A percentile compares a stretch with the other conserved stretches of the same genome.
phyloP scores from a whole-genome alignment of 2,329 filamentous ascomycete species.

The Mollisiaceae sp. region DNA sequence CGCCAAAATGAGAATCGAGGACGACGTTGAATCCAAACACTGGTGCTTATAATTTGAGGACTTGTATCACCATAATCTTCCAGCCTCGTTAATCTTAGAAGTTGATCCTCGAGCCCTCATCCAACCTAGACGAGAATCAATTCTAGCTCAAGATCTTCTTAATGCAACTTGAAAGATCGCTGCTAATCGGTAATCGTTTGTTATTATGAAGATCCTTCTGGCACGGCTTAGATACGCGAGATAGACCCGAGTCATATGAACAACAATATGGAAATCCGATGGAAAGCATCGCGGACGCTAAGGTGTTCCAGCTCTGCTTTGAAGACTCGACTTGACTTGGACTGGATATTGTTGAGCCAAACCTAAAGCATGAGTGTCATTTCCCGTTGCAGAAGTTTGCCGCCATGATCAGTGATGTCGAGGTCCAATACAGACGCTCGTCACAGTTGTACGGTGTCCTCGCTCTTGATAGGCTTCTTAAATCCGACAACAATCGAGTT shows the following conservation, averaged over 20 bases:
- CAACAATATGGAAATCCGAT: background rate
- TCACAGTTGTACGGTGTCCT: background rate
- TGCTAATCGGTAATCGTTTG: background rate
- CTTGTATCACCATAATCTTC: background rate
- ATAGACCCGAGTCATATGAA: background rate
- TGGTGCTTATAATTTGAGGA: background rate
- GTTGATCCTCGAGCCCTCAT: background rate
- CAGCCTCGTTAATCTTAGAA: background rate
- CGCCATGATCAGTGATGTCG: conserved; percentile 1
- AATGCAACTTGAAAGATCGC: conserved; percentile 6
- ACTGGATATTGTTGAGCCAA: background rate
- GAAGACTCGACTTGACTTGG: background rate
- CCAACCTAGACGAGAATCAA: background rate
- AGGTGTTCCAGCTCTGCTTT: conserved; percentile 1
- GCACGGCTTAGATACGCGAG: conserved; percentile 3
- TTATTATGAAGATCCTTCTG: background rate
- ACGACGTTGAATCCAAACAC: conserved; percentile 3
- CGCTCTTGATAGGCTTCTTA: conserved; percentile 6
- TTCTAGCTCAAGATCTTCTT: conserved; percentile 8
- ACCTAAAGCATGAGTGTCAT: background rate
- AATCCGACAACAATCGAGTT: background rate
- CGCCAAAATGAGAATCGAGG: background rate
- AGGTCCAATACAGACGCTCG: conserved; percentile 5
- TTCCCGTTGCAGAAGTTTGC: background rate
- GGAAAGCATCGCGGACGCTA: background rate